Evolutionary conservation across 768 basidiomycete species (phyloP).

Genomic region (Dendrothele bispora): DNA sequence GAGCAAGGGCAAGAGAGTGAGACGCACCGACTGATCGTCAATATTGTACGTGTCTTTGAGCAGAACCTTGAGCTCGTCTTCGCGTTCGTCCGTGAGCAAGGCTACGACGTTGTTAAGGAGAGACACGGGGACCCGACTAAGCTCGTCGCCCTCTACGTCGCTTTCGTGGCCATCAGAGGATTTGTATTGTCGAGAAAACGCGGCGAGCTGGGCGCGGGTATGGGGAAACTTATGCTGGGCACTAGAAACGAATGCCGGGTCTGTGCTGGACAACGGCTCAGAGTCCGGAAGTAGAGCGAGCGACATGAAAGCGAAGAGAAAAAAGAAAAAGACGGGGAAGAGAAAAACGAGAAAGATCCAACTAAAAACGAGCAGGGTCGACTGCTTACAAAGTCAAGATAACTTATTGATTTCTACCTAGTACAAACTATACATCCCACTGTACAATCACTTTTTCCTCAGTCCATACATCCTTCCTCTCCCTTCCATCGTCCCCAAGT

Average conservation of each 20-base stretch:
- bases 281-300: conserved; percentile 7
- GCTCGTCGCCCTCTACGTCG: conserved; percentile 54
- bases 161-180: conserved; percentile 56
- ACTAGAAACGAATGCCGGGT: conserved; percentile 2
- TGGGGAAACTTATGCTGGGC: conserved; percentile 63
- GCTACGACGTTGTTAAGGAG: conserved; percentile 72
- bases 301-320: neutral
- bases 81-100: conserved; percentile 78
- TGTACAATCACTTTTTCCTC: conserved; percentile 79
- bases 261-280: conserved; percentile 5
- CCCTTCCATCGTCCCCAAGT: conserved; percentile 37
- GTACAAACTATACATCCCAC: conserved; percentile 64
- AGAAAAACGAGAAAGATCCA: conserved; percentile 1
- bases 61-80: conserved; percentile 79
- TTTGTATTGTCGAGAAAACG: conserved; percentile 73
- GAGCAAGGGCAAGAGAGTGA: no score
- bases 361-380: no score
- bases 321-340: neutral
- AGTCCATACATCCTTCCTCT: conserved; percentile 56
- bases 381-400: no score
- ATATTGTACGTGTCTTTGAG: conserved; percentile 71
- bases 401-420: no score
- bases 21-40: conserved; percentile 66
- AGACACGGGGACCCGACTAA: conserved; percentile 51
- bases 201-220: conserved; percentile 76